Conservation (phyloP, 1,284 basidiomycete genomes). For the Irpex rosettiformis region DNA sequence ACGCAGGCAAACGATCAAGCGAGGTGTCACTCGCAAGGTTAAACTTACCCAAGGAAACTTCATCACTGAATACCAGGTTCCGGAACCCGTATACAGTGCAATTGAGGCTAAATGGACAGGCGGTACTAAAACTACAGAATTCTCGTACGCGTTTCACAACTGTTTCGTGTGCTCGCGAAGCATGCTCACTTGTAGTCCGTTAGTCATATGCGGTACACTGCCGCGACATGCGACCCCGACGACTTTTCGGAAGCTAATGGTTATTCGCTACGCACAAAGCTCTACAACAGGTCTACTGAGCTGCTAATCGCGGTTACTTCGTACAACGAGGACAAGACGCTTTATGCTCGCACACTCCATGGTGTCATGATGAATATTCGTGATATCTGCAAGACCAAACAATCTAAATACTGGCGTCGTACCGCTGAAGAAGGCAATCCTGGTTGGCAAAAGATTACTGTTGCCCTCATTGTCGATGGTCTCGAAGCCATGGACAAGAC, state of each 20-base stretch:
- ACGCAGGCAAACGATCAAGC: slow-evolving; percentile 87
- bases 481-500: slow-evolving; percentile 96
- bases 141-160: slow-evolving; percentile 58
- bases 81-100: slow-evolving; percentile 82
- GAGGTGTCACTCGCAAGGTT: slow-evolving; percentile 89
- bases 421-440: slow-evolving; percentile 84
- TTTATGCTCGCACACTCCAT: slow-evolving; percentile 90
- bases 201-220: slow-evolving; percentile 89
- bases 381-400: slow-evolving; percentile 96
- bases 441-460: slow-evolving; percentile 91
- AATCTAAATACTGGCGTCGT: slow-evolving; percentile 90
- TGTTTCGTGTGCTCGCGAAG: neutral
- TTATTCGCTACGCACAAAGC: slow-evolving; percentile 78
- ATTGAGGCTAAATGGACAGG: slow-evolving; percentile 78
- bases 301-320: slow-evolving; percentile 90
- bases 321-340: slow-evolving; percentile 91
- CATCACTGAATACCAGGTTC: slow-evolving; percentile 88
- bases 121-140: slow-evolving; percentile 71
- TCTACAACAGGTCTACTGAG: slow-evolving; percentile 90
- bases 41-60: slow-evolving; percentile 92
- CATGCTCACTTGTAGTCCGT: neutral
- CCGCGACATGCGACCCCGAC: slow-evolving; percentile 93
- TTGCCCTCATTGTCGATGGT: slow-evolving; percentile 92
- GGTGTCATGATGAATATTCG: slow-evolving; percentile 98
- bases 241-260: slow-evolving; percentile 85